phyloP scores from a whole-genome alignment of 352 stramenopile genomes.

The Phytophthora aleatoria region DNA sequence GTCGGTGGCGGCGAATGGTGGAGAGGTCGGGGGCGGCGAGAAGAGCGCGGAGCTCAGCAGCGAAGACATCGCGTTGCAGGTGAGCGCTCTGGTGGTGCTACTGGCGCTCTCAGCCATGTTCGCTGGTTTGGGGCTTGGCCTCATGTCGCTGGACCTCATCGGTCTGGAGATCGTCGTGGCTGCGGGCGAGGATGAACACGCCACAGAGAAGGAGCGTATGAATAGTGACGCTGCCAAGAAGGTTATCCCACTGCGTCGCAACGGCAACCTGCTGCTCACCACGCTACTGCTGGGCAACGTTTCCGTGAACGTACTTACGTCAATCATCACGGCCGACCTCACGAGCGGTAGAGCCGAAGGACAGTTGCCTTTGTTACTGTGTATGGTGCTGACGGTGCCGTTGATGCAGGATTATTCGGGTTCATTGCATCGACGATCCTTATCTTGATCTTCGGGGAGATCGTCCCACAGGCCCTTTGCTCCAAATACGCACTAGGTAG shows the following conservation, averaged over 20 bases:
- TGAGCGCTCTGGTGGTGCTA: constrained; percentile 58
- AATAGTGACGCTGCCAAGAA: constrained; percentile 66
- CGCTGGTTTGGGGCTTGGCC: constrained; percentile 93
- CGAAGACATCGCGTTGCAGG: constrained; percentile 46
- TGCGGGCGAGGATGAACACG: constrained; percentile 84
- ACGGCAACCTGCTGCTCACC: constrained; percentile 97
- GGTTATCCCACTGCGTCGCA: constrained; percentile 90
- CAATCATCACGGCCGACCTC: constrained; percentile 96
- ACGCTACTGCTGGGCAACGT: constrained; percentile 99
- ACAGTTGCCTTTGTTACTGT: not conserved
- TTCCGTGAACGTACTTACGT: constrained; percentile 96
- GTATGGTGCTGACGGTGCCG: not conserved
- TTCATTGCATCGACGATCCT: constrained; percentile 95
- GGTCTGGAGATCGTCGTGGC: constrained; percentile 97
- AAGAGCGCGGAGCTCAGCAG: constrained; percentile 13
- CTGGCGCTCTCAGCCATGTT: constrained; percentile 92
- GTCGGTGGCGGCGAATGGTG: constrained; percentile 6
- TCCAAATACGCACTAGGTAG: constrained; percentile 92
- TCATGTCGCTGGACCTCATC: constrained; percentile 98
- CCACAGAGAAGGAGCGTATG: constrained; percentile 65
- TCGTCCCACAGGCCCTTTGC: constrained; percentile 93
- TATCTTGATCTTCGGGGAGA: constrained; percentile 97
- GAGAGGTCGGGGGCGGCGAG: constrained; percentile 4
- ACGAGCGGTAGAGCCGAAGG: constrained; percentile 46
- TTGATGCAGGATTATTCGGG: constrained; percentile 66